These are phyloP conservation scores for Auriscalpium vulgare DNA, from an alignment of 768 basidiomycete genomes.

Conservation along the genomic window DNA sequence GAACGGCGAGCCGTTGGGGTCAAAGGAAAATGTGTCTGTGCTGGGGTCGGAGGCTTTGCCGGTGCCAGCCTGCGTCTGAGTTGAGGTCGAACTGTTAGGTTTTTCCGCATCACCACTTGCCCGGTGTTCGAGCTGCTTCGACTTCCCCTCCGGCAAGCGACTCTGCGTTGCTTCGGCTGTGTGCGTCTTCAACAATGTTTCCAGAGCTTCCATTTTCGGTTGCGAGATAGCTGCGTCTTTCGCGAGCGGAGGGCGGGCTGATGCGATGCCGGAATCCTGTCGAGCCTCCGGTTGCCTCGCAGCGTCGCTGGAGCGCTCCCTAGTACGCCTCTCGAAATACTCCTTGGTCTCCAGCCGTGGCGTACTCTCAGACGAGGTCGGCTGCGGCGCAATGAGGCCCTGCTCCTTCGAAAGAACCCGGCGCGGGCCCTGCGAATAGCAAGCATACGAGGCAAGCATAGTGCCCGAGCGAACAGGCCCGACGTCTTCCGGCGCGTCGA, in stretches of 20 bases:
- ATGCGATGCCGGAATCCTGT: too few relatives aligned
- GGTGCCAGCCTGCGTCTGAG: not conserved
- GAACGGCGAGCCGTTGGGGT: slow-evolving; percentile 10
- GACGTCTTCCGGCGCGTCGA: not conserved
- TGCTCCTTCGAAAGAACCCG: not conserved
- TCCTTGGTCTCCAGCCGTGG: slow-evolving; percentile 11
- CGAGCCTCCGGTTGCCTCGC: not conserved
- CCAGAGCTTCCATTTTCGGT: too few relatives aligned
- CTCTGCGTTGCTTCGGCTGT: too few relatives aligned
- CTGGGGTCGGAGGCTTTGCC: not conserved
- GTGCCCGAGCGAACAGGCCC: not conserved
- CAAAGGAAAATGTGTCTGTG: slow-evolving; percentile 6
- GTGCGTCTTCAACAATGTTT: too few relatives aligned
- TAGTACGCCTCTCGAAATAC: slow-evolving; percentile 12
- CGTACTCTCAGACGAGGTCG: slow-evolving; percentile 1
- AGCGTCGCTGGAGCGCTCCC: slow-evolving; percentile 10
- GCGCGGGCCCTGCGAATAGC: not conserved
- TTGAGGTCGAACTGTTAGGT: not conserved
- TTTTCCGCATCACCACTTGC: not conserved
- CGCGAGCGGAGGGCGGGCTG: too few relatives aligned
- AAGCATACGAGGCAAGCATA: not conserved
- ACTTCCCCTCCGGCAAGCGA: not conserved
- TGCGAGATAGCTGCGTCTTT: too few relatives aligned
- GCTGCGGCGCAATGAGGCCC: not conserved
- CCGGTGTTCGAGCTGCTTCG: not conserved